Evolutionary conservation across 1,139 yeast species (phyloP), one percentile per base, ranked within the genome.

Genomic region (Taphrina confusa): DNA sequence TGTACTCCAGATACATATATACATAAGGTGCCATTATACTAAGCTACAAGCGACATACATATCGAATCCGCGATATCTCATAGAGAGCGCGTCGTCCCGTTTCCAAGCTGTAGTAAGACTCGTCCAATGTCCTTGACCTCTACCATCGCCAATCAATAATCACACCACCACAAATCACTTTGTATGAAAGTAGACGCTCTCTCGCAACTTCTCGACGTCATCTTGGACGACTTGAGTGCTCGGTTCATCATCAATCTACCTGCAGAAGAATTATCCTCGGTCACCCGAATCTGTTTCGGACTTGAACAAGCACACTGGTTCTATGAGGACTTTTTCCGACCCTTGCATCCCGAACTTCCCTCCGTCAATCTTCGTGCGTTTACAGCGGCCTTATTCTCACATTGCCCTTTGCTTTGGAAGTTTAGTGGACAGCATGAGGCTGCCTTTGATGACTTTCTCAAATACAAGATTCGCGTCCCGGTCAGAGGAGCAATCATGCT

Each of bases 291-390:
- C 36, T 82, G 90, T 69, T 94, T 94, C 75, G 96, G 91, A 71
- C 84, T 94, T 44, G 99, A 94, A 76, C 98, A 94, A 73, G 98
- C 98, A 1, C 96, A 90, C 69, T 94, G 98, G 98, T 94, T 87
- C 71, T 94, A 91, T 72, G 82, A 88, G 52, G 99, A 94, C 73
- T 91, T 86, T 69, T 78, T 86, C 14, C 80, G 92, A 37, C 82
- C 80, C 50, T 75, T 84, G 68, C 86, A 89, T 70, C 94, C 95
- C 1, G 73, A 79, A 30, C 77, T 92, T 65, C 98, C 97, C 3
- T 72, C 81, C 1, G 76, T 91, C 79, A 87, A 85, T 69, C 83
- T 91, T 81, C 86, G 85, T 70, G 73, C 80, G n/a, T 91, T 94
- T 72, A 84, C 92, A 0, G 80, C 85, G 51, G 79, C 78, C 64